phyloP scores from a whole-genome alignment of 495 filamentous ascomycete genomes.

The Aspergillus egyptiacus region DNA sequence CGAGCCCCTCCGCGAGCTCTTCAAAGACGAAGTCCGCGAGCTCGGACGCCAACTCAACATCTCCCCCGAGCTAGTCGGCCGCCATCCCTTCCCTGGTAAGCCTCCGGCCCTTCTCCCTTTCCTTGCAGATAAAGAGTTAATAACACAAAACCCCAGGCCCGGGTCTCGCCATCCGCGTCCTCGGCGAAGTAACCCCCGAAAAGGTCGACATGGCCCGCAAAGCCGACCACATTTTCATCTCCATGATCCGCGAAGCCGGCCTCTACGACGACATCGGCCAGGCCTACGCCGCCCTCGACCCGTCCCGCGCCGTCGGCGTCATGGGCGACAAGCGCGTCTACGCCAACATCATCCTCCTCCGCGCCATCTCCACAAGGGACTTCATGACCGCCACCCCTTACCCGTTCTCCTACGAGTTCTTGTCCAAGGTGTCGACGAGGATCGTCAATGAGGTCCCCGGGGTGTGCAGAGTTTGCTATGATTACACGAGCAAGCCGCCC shows the following conservation, averaged over 20 bases:
- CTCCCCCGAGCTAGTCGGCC: conserved; percentile 68
- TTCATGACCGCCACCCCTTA: conserved; percentile 81
- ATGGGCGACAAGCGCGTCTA: conserved; percentile 71
- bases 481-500: conserved; percentile 74
- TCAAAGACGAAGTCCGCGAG: conserved; percentile 75
- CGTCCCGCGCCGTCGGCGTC: conserved; percentile 67
- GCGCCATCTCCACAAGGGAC: conserved; percentile 71
- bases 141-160: conserved; percentile 49
- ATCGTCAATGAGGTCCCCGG: conserved; percentile 86
- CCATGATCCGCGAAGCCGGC: conserved; percentile 75
- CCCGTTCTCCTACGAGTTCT: conserved; percentile 58
- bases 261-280: conserved; percentile 77
- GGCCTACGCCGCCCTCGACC: conserved; percentile 76
- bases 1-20: conserved; percentile 74
- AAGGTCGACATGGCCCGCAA: conserved; percentile 72
- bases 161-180: conserved; percentile 81
- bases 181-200: conserved; percentile 80
- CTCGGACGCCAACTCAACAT: conserved; percentile 74
- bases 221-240: conserved; percentile 81
- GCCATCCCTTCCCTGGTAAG: conserved; percentile 70
- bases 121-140: background rate
- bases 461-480: conserved; percentile 55
- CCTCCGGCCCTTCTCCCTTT: background rate
- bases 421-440: conserved; percentile 59
- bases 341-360: conserved; percentile 52